Evolutionary conservation across 352 stramenopile genomes (phyloP).

Genomic region (Thalassiosira mediterranea): DNA sequence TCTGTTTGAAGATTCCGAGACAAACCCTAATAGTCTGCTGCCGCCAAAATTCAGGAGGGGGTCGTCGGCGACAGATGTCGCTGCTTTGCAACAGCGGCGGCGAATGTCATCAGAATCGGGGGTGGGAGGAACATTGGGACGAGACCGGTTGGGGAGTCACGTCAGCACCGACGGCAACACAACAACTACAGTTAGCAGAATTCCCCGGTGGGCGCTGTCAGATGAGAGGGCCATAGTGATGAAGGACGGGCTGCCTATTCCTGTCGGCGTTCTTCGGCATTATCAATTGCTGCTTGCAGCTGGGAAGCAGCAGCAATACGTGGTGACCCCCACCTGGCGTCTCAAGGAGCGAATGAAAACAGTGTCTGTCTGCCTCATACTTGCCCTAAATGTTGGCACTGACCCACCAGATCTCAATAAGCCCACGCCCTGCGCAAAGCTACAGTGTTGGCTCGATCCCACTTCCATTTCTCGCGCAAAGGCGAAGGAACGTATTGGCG

Average conservation of each 20-base stretch:
- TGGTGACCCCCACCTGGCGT: slow-evolving; percentile 81
- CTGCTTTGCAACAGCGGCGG: slow-evolving; percentile 11
- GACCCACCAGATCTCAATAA: slow-evolving; percentile 97
- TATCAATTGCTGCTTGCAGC: slow-evolving; percentile 38
- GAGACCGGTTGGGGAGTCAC: slow-evolving; percentile 32
- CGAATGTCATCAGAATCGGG: slow-evolving; percentile 2
- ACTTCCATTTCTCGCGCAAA: slow-evolving; percentile 92
- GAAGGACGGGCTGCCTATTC: slow-evolving; percentile 42
- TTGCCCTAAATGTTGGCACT: slow-evolving; percentile 98
- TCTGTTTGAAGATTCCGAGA: slow-evolving; percentile 14
- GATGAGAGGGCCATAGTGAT: slow-evolving; percentile 51
- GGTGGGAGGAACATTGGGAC: neutral
- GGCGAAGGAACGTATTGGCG: slow-evolving; percentile 94
- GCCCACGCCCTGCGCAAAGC: slow-evolving; percentile 92
- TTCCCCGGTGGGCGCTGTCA: slow-evolving; percentile 47
- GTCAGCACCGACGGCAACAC: neutral
- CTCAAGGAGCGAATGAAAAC: slow-evolving; percentile 89
- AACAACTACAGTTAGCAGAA: slow-evolving; percentile 3
- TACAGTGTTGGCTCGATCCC: slow-evolving; percentile 99
- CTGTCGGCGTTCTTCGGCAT: slow-evolving; percentile 40
- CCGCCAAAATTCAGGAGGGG: slow-evolving; percentile 22
- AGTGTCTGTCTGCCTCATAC: slow-evolving; percentile 91
- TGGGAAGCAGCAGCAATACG: slow-evolving; percentile 19
- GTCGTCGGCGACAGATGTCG: slow-evolving; percentile 17
- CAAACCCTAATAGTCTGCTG: slow-evolving; percentile 26